These are phyloP conservation scores for Dactylellina haptotyla DNA, from an alignment of 2,329 filamentous ascomycete genomes.

Conservation along the genomic window DNA sequence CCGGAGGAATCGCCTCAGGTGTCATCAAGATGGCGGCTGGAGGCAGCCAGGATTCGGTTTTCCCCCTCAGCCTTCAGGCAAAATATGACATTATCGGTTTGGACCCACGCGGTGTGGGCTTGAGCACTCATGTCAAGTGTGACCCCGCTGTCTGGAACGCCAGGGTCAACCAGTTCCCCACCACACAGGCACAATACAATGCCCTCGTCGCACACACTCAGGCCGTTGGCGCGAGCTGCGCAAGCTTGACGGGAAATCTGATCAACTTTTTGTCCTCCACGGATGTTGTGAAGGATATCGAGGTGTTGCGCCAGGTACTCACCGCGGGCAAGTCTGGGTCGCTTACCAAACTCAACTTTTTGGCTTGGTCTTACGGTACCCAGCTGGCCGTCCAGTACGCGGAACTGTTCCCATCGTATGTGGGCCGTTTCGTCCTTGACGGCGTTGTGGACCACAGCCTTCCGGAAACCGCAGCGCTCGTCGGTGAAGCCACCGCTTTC, in stretches of 20 bases:
- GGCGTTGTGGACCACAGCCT: constrained; percentile 63
- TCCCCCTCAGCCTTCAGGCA: constrained; percentile 58
- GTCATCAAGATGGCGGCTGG: constrained; percentile 53
- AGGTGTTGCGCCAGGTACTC: constrained; percentile 60
- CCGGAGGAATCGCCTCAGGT: constrained; percentile 60
- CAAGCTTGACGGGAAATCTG: background rate
- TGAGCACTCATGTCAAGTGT: constrained; percentile 62
- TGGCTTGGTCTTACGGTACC: constrained; percentile 65
- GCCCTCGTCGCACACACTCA: constrained; percentile 61
- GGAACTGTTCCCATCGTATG: constrained; percentile 63
- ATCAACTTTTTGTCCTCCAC: background rate
- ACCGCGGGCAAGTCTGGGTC: constrained; percentile 56
- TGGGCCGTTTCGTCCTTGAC: constrained; percentile 64
- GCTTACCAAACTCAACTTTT: constrained; percentile 60
- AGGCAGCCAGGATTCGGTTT: constrained; percentile 23
- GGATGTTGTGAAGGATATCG: constrained; percentile 28
- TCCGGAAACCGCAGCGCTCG: constrained; percentile 60
- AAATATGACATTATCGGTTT: constrained; percentile 64
- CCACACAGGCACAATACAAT: constrained; percentile 61
- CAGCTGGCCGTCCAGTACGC: constrained; percentile 64
- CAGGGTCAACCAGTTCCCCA: constrained; percentile 61
- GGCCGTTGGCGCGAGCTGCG: background rate
- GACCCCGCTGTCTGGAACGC: constrained; percentile 61
- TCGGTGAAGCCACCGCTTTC: constrained; percentile 61
- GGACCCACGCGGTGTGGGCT: constrained; percentile 63